Evolutionary conservation across 768 basidiomycete genomes (phyloP).

Genomic region (Leccinum fibrillosum): DNA sequence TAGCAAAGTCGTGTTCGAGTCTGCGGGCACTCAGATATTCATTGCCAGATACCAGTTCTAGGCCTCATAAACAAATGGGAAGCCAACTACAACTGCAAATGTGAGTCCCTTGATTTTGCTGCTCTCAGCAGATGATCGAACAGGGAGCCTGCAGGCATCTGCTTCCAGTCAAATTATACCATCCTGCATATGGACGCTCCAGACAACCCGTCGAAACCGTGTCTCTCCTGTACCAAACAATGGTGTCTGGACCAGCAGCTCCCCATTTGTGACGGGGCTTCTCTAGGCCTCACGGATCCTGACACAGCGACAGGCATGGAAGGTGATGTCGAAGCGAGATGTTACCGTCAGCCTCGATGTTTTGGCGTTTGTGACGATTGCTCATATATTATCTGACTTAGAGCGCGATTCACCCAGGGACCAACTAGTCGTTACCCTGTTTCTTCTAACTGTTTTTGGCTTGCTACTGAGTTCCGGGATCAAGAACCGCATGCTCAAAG

Average conservation of each 20-base stretch:
- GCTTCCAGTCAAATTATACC: slow-evolving; percentile 82
- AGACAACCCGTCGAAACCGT: slow-evolving; percentile 85
- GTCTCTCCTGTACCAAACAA: slow-evolving; percentile 89
- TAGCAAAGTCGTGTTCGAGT: slow-evolving; percentile 10
- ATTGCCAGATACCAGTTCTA: slow-evolving; percentile 36
- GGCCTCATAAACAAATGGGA: slow-evolving; percentile 74
- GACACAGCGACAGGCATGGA: slow-evolving; percentile 94
- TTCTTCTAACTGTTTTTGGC: slow-evolving; percentile 84
- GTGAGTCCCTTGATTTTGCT: slow-evolving; percentile 35
- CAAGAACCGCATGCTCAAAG: slow-evolving; percentile 77
- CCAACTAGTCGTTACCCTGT: slow-evolving; percentile 88
- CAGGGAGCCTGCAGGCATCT: slow-evolving; percentile 63
- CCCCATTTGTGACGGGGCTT: slow-evolving; percentile 75
- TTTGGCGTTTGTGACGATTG: slow-evolving; percentile 28
- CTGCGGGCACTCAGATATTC: slow-evolving; percentile 10
- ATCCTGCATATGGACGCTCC: slow-evolving; percentile 80
- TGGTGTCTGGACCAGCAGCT: slow-evolving; percentile 95
- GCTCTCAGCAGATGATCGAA: neutral
- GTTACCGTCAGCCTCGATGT: slow-evolving; percentile 75
- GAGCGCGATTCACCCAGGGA: slow-evolving; percentile 96
- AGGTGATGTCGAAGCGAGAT: slow-evolving; percentile 92
- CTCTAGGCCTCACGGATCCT: slow-evolving; percentile 82
- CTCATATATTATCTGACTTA: slow-evolving; percentile 34
- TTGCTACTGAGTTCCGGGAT: slow-evolving; percentile 82
- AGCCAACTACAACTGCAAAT: slow-evolving; percentile 82